Percentiles rank a stretch among this genome's conserved stretches.
Evolutionary conservation across 2,329 filamentous ascomycete species (phyloP).

Genomic region (Aureobasidium namibiae): DNA sequence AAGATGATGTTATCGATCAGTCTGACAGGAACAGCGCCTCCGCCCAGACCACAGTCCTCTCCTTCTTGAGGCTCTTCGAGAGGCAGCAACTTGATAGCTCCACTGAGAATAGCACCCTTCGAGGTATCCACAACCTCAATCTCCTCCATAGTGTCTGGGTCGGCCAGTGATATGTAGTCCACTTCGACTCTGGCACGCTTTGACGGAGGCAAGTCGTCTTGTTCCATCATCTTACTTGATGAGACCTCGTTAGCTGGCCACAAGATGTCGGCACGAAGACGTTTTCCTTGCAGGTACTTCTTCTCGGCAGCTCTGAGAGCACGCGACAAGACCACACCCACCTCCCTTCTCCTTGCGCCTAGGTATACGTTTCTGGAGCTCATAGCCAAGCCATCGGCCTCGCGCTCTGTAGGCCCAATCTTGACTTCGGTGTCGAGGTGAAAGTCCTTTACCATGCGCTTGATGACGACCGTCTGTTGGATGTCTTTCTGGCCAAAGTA

Average conservation of each 20-base stretch:
- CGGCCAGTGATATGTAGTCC: constrained; percentile 86
- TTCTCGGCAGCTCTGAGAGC: constrained; percentile 64
- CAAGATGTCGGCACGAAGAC: constrained; percentile 59
- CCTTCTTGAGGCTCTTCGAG: constrained; percentile 60
- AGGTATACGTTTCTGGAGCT: constrained; percentile 94
- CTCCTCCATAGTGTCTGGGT: constrained; percentile 77
- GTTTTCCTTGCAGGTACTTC: constrained; percentile 49
- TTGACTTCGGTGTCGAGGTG: constrained; percentile 67
- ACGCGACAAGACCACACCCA: constrained; percentile 63
- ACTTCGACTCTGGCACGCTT: constrained; percentile 68
- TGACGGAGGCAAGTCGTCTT: constrained; percentile 50
- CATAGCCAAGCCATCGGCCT: constrained; percentile 74
- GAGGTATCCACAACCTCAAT: constrained; percentile 59
- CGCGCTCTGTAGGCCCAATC: constrained; percentile 66
- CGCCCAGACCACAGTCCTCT: constrained; percentile 65
- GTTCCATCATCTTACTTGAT: constrained; percentile 47
- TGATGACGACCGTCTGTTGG: constrained; percentile 88
- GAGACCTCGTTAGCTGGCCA: constrained; percentile 58
- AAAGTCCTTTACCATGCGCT: constrained; percentile 80
- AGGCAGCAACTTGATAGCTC: constrained; percentile 81
- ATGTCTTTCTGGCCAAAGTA: constrained; percentile 98
- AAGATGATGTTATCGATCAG: constrained; percentile 91
- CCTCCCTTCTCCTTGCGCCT: constrained; percentile 60
- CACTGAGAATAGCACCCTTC: constrained; percentile 76
- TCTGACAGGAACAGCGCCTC: constrained; percentile 66